phyloP scores from a whole-genome alignment of 495 filamentous ascomycete species.

The Xylaria scruposa region DNA sequence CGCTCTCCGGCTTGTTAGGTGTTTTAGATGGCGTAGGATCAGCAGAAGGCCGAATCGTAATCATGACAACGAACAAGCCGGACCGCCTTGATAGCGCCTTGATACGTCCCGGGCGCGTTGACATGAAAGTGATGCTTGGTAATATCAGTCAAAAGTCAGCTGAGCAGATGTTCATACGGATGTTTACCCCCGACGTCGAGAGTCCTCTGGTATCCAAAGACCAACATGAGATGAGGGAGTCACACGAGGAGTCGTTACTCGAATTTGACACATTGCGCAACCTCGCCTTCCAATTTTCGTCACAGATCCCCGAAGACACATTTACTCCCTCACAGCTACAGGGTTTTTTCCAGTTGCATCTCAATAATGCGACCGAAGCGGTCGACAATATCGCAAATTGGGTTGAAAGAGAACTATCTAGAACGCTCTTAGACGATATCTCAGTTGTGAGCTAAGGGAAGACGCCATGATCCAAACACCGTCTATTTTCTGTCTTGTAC shows the following conservation, averaged over 20 bases:
- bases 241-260: constrained; percentile 22
- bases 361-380: constrained; percentile 59
- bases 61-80: constrained; percentile 77
- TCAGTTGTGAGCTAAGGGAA: constrained; percentile 38
- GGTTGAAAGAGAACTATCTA: constrained; percentile 48
- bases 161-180: constrained; percentile 58
- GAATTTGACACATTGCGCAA: constrained; percentile 42
- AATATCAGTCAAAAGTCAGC: constrained; percentile 52
- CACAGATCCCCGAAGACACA: constrained; percentile 55
- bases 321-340: constrained; percentile 76
- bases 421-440: constrained; percentile 35
- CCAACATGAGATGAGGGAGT: constrained; percentile 13
- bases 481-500: not conserved
- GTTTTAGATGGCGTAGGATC: constrained; percentile 76
- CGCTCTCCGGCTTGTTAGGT: constrained; percentile 73
- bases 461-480: constrained; percentile 10
- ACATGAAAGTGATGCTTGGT: constrained; percentile 67
- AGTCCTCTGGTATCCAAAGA: constrained; percentile 17
- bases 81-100: constrained; percentile 72
- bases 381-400: constrained; percentile 53
- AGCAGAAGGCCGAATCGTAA: constrained; percentile 72
- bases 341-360: constrained; percentile 64
- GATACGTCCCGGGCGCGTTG: constrained; percentile 72
- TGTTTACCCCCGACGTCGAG: constrained; percentile 45
- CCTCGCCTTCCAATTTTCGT: constrained; percentile 59